Evolutionary conservation across 306 rosid genomes (phyloP).

Genomic region (Hylodesmum podocarpum): DNA sequence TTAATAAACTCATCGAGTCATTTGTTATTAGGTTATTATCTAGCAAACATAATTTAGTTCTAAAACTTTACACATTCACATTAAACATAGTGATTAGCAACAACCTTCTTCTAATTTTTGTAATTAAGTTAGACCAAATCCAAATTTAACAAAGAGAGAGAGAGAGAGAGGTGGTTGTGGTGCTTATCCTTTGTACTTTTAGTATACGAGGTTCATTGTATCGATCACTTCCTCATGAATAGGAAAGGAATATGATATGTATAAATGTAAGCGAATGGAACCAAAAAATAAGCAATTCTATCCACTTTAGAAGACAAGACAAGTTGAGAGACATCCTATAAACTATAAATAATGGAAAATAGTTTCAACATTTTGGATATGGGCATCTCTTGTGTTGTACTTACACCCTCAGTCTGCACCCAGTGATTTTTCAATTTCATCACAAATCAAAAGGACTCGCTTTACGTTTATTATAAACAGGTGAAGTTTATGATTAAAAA

Average conservation of each 20-base stretch:
- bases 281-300: background rate
- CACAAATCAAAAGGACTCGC: background rate
- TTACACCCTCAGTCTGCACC: background rate
- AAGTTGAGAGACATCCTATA: background rate
- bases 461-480: background rate
- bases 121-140: too few species aligned
- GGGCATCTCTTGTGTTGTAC: background rate
- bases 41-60: too few species aligned
- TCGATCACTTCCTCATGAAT: background rate
- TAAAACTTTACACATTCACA: too few species aligned
- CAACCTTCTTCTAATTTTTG: too few species aligned
- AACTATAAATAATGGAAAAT: background rate
- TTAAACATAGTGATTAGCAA: too few species aligned
- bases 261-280: background rate
- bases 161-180: background rate
- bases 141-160: background rate
- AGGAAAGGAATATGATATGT: background rate
- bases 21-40: too few species aligned
- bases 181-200: conserved; percentile 1
- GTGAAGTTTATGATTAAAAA: background rate
- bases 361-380: background rate
- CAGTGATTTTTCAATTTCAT: background rate
- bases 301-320: background rate
- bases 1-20: too few species aligned
- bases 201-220: conserved; percentile 16